A percentile compares a stretch with the other conserved stretches of the same genome.
Conservation (phyloP, 176 grass and related monocot genomes). For the Rhipidocladum racemiflorum region DNA sequence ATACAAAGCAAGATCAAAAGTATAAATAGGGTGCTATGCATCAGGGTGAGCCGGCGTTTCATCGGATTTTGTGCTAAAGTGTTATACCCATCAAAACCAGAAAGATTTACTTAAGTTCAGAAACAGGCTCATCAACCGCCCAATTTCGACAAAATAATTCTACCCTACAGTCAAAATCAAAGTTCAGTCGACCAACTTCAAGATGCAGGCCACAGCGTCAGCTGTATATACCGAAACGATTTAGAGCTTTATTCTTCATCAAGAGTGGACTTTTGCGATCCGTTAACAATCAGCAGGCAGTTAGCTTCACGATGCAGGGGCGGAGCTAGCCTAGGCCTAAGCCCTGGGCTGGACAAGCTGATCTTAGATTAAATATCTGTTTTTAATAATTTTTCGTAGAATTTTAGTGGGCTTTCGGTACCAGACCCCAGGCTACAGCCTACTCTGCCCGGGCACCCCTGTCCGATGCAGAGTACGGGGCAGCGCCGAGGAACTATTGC, state of each 20-base stretch:
- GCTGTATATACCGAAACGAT: background rate
- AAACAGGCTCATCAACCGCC: background rate
- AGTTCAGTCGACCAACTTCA: background rate
- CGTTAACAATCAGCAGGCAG: background rate
- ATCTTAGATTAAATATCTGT: too few relatives aligned
- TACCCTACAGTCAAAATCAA: background rate
- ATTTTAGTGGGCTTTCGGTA: too few relatives aligned
- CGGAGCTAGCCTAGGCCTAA: too few relatives aligned
- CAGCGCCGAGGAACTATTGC: conserved; percentile 54
- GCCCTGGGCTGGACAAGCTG: too few relatives aligned
- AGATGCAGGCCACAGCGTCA: background rate
- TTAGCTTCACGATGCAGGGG: conserved; percentile 41
- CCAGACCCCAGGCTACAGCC: too few relatives aligned
- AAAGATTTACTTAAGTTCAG: too few relatives aligned
- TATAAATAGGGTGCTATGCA: too few relatives aligned
- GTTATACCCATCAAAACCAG: background rate
- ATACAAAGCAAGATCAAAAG: too few relatives aligned
- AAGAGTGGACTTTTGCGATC: background rate
- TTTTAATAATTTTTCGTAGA: too few relatives aligned
- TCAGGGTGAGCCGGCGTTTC: too few relatives aligned
- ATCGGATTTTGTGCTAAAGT: too few relatives aligned
- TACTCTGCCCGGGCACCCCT: too few relatives aligned
- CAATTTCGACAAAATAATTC: background rate
- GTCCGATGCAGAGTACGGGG: conserved; percentile 54
- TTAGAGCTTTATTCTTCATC: background rate